Evolutionary conservation across 192 early-diverging fungal genomes (phyloP), one percentile per base, ranked within the genome.

Genomic region (Gryganskiella cystojenkinii): DNA sequence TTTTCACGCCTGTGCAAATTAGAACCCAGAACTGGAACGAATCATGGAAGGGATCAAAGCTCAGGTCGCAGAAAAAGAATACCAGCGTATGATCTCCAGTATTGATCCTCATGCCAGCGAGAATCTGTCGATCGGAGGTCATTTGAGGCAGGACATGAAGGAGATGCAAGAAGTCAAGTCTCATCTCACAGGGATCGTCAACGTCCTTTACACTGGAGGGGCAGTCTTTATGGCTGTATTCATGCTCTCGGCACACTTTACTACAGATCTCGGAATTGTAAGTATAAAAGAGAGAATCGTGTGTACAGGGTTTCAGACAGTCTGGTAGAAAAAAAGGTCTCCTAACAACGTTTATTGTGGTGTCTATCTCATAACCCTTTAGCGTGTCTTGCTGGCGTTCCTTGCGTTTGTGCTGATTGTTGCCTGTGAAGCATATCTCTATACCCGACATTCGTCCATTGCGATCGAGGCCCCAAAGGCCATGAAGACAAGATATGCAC

Each of bases 201-300:
- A 78, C 62, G 74, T 78, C 3, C 56, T 69, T 8, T 69, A 78
- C 33, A 78, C 67, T 0, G 74, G 74, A 1, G 74, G 25, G 0
- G 74, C 74, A 0, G 74, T 78, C 19, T 78, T 78, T 22, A 69
- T 61, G 22, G 74, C 74, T 0, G 74, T 78, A 5, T 78, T 59
- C 30, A 60, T 78, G 74, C 68, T 78, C 20, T 78, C 74, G 13
- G 66, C 46, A 33, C 74, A 78, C 25, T 78, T 78, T 42, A 69
- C 67, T 11, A 40, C 64, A 8, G 74, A 78, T 40, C 47, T 78
- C 15, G 74, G 74, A 14, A 78, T 20, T 15, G 57, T 59, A 45
- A 42, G 20, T 3, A 17, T 43, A 27, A n/a, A 27, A 8, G 22
- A 24, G 44, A 45, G 14, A 45, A 11, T 45, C 44, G 19, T 17